Evolutionary conservation across 2,329 filamentous ascomycete genomes (phyloP).

Genomic region (Graphiopsis chlorocephala): DNA sequence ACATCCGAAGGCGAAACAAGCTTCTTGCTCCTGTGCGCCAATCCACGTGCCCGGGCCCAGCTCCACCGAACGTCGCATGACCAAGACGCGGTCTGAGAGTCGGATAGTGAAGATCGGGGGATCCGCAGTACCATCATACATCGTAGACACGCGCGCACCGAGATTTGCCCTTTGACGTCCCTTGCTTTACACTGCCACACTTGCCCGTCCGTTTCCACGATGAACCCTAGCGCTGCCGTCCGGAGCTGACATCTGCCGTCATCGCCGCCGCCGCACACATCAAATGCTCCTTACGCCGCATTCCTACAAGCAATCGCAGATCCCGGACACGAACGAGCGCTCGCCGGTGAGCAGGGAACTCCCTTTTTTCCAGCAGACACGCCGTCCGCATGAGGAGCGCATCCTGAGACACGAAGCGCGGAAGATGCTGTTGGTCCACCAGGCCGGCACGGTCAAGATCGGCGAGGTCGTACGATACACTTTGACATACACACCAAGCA

Average conservation of each 20-base stretch:
- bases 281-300: constrained; percentile 13
- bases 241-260: constrained; percentile 1
- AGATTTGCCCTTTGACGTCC: neutral
- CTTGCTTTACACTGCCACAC: neutral
- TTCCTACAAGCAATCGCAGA: constrained; percentile 1
- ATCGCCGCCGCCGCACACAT: neutral
- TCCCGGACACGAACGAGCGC: constrained; percentile 3
- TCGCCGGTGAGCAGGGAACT: neutral
- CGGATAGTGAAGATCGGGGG: constrained; percentile 3
- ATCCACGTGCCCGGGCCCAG: neutral
- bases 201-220: neutral
- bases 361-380: constrained; percentile 14
- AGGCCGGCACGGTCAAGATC: constrained; percentile 86
- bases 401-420: constrained; percentile 7
- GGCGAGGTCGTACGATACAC: constrained; percentile 90
- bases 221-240: neutral
- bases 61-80: neutral
- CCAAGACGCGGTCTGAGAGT: neutral
- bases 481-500: constrained; percentile 84
- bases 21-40: neutral
- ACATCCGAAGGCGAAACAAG: neutral
- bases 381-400: constrained; percentile 5
- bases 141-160: constrained; percentile 2
- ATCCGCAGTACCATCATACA: constrained; percentile 1
- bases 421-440: constrained; percentile 83